These are phyloP conservation scores for Fusarium pseudograminearum DNA, from an alignment of 2,329 filamentous ascomycete genomes.

Conservation along the genomic window DNA sequence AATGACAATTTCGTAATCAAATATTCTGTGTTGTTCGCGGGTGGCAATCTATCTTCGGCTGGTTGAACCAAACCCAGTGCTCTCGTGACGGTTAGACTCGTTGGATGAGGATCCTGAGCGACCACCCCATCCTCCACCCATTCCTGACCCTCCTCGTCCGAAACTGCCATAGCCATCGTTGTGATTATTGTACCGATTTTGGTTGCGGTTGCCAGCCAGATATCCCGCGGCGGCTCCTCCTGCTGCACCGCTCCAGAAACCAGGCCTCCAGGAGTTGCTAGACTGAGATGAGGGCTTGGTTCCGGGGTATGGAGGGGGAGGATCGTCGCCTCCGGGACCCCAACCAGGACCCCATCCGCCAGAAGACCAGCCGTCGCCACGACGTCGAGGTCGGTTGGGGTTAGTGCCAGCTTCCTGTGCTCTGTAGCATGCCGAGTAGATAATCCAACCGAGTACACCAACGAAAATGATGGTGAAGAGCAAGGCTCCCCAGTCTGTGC, in stretches of 20 bases:
- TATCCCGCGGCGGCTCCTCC: constrained; percentile 78
- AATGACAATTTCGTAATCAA: constrained; percentile 2
- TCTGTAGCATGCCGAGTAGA: constrained; percentile 64
- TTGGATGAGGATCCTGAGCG: constrained; percentile 51
- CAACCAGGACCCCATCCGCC: constrained; percentile 55
- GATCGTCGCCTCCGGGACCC: constrained; percentile 61
- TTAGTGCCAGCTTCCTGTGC: constrained; percentile 21
- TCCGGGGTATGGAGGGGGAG: constrained; percentile 62
- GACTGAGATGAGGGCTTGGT: constrained; percentile 52
- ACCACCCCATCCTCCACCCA: constrained; percentile 49
- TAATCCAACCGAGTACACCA: constrained; percentile 69
- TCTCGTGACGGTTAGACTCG: constrained; percentile 67
- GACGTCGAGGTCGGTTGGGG: constrained; percentile 30
- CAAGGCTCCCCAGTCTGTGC: constrained; percentile 53
- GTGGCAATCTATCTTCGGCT: constrained; percentile 61
- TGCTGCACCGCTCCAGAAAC: constrained; percentile 79
- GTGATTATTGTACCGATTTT: constrained; percentile 44
- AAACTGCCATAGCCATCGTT: constrained; percentile 52
- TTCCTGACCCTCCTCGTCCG: constrained; percentile 51
- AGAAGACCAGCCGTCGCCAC: constrained; percentile 49
- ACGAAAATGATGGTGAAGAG: constrained; percentile 74
- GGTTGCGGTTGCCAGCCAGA: constrained; percentile 64
- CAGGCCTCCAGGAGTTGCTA: constrained; percentile 73
- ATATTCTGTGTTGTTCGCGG: background rate
- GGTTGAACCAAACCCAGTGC: constrained; percentile 80